These are phyloP conservation scores for Keqinozyma sinolaborantium DNA, from an alignment of 1,139 yeast genomes.

Conservation along the genomic window DNA sequence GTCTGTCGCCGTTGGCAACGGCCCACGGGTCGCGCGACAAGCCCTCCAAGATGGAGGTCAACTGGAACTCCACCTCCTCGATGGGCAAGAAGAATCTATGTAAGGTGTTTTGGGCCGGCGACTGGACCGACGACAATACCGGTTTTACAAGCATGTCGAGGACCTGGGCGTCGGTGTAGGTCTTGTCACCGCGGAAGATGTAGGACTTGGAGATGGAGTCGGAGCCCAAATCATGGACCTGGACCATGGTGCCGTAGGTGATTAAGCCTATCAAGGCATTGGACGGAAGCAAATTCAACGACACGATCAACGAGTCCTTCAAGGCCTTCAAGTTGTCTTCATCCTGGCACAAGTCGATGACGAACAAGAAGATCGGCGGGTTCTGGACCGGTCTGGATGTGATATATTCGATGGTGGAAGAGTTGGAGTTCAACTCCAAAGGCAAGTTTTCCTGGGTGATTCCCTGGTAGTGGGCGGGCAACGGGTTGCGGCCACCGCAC, in stretches of 20 bases:
- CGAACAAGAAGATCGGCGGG: constrained; percentile 92
- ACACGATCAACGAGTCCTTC: constrained; percentile 80
- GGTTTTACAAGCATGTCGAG: constrained; percentile 68
- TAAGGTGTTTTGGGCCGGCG: constrained; percentile 43
- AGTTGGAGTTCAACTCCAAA: constrained; percentile 70
- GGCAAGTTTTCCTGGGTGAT: constrained; percentile 84
- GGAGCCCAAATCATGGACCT: constrained; percentile 87
- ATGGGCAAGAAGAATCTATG: constrained; percentile 83
- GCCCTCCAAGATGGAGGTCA: constrained; percentile 76
- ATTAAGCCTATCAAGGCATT: constrained; percentile 89
- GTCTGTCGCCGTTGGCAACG: constrained; percentile 81
- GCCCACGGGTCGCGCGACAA: constrained; percentile 90
- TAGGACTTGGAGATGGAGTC: constrained; percentile 74
- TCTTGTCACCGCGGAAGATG: constrained; percentile 92
- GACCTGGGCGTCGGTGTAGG: constrained; percentile 72
- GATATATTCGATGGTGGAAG: constrained; percentile 90
- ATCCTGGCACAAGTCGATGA: constrained; percentile 92
- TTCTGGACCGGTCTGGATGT: constrained; percentile 82
- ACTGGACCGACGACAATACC: constrained; percentile 28
- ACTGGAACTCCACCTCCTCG: constrained; percentile 82
- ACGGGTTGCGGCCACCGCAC: constrained; percentile 78
- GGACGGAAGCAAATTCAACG: constrained; percentile 84
- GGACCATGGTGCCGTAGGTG: constrained; percentile 93
- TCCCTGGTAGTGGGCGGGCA: constrained; percentile 88
- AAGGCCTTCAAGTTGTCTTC: constrained; percentile 87